Base-by-base conservation (phyloP, 163 green algal species). In the Picocystis sp. region DNA sequence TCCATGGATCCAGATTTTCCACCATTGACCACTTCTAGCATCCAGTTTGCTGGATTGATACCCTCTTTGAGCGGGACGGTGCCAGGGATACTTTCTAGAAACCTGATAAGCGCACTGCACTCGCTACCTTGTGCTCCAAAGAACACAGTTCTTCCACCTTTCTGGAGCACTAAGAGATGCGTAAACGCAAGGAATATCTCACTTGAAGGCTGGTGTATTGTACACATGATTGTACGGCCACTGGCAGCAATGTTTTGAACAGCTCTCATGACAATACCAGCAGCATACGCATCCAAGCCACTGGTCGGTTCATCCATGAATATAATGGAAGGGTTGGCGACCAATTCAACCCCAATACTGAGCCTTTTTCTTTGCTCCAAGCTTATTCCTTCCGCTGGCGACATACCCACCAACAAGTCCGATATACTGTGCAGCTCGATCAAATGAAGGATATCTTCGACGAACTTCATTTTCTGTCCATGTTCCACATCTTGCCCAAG, bases 11-110 rank as follows among this genome's bases (percentile, higher is more conserved):
- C 52, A 13, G 33, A 50, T 1, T 8, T 10, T 23, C 58, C 21
- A 21, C 44, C 5, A 2, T 24, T 14, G n/a, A n/a, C 11, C 2
- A 84, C 73, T 60, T 91, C 81, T 42, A 89, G 71, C 76, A 84
- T 84, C 76, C 76, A 83, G 13, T 76, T 91, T 44, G 81, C 75
- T 14, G 80, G 80, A 67, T 91, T 91, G 62, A 82, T 76, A 1
- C 79, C 76, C 15, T 55, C 23, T 3, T 52, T 52, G 43, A 67
- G 54, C 13, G 21, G 34, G n/a, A 57, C 34, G 19, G 80, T 68
- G 43, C 68, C 71, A 14, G 66, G 70, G 24, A 83, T 65, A 3
- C 43, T 42, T 53, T 71, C 55, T 34, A 90, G 73, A 67, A 85
- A 88, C 29, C 47, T 21, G 17, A 88, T 66, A 6, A 89, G 66